Percentiles rank a stretch among this genome's conserved stretches.
phyloP scores from a whole-genome alignment of 164 flowering plant genomes.

The Santalum album region DNA sequence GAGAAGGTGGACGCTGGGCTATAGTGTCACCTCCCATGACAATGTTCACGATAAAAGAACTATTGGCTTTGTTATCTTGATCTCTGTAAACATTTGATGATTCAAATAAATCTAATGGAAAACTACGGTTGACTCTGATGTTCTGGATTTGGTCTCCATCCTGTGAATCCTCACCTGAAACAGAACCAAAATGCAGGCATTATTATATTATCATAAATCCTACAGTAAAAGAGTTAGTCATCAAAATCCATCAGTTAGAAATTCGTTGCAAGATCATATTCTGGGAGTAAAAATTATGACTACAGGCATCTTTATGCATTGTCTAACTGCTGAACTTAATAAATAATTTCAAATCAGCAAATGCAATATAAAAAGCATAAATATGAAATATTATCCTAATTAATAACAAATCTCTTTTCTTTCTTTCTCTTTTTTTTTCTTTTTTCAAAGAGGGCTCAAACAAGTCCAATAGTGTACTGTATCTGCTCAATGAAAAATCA shows the following conservation, averaged over 20 bases:
- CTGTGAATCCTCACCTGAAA: constrained; percentile 38
- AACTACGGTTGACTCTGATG: constrained; percentile 15
- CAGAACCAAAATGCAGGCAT: constrained; percentile 5
- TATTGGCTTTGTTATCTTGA: constrained; percentile 2
- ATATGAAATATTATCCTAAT: not conserved
- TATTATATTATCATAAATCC: too few species aligned
- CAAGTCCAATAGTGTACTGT: not conserved
- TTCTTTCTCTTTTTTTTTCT: too few species aligned
- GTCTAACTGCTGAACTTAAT: too few species aligned
- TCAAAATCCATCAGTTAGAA: not conserved
- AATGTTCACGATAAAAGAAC: not conserved
- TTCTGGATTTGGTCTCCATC: constrained; percentile 14
- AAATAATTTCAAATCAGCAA: too few species aligned
- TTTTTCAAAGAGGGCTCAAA: not conserved
- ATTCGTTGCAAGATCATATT: not conserved
- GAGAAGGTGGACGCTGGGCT: constrained; percentile 15
- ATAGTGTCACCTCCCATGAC: not conserved
- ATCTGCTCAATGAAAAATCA: not conserved
- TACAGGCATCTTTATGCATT: too few species aligned
- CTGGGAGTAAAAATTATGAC: too few species aligned
- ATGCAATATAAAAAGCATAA: not conserved
- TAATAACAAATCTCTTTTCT: too few species aligned
- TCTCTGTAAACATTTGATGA: constrained; percentile 10
- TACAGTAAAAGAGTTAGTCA: too few species aligned
- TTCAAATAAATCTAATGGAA: constrained; percentile 4